These are phyloP conservation scores for peach (Prunus persica) DNA, from an alignment of 306 rosid genomes.

Conservation along the genomic window DNA sequence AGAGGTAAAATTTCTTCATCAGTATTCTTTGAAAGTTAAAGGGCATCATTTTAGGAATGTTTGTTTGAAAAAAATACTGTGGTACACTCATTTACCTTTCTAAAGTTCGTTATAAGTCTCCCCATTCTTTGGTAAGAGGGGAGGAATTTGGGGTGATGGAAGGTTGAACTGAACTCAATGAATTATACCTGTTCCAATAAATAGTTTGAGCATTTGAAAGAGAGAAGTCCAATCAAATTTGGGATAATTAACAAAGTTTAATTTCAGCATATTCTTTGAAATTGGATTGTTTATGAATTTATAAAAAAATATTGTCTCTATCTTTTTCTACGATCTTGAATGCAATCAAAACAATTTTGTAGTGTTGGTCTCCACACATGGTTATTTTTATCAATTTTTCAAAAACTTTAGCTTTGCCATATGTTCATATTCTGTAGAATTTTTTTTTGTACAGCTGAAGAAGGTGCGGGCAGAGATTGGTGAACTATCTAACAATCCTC, in stretches of 20 bases:
- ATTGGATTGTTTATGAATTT: not conserved
- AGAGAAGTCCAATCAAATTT: not conserved
- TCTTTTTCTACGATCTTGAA: not conserved
- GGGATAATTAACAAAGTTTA: not conserved
- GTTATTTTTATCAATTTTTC: not conserved
- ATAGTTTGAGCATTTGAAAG: not conserved
- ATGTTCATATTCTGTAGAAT: constrained; percentile 27
- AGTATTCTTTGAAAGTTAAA: constrained; percentile 4
- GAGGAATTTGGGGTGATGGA: not conserved
- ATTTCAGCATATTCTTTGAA: not conserved
- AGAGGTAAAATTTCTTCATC: constrained; percentile 55
- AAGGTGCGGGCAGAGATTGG: constrained; percentile 80
- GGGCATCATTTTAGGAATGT: constrained; percentile 9
- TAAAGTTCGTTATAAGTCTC: not conserved
- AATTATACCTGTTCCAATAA: not conserved
- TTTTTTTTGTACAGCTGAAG: constrained; percentile 51
- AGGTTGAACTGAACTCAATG: not conserved
- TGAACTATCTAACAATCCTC: constrained; percentile 83
- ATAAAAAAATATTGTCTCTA: not conserved
- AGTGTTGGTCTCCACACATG: constrained; percentile 8
- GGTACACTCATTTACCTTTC: not conserved
- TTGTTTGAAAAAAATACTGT: not conserved
- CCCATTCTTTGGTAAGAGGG: not conserved
- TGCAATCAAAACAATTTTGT: not conserved
- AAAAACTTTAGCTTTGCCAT: not conserved